Evolutionary conservation across 331 rosid genomes (phyloP).

Genomic region (Ulmus americana): DNA sequence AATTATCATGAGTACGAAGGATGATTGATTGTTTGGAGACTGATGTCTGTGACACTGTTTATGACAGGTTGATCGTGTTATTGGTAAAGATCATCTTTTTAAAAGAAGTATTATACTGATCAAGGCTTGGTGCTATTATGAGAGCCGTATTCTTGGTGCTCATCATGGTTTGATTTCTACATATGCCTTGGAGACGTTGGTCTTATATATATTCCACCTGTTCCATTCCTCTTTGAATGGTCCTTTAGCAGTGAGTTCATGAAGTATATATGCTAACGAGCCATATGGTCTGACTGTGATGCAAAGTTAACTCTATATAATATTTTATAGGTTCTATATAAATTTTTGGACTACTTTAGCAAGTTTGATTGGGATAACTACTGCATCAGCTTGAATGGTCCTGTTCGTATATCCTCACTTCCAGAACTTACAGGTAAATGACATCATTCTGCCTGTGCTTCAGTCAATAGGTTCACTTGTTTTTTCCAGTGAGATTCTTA

Average conservation of each 20-base stretch:
- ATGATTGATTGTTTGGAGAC: background rate
- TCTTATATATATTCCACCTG: slow-evolving; percentile 69
- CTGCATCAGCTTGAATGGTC: slow-evolving; percentile 85
- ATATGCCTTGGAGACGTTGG: slow-evolving; percentile 85
- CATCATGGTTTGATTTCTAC: slow-evolving; percentile 92
- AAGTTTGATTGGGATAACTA: slow-evolving; percentile 91
- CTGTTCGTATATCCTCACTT: slow-evolving; percentile 63
- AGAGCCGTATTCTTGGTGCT: slow-evolving; percentile 93
- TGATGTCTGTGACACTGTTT: background rate
- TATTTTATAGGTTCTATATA: slow-evolving; percentile 63
- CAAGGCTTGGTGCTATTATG: slow-evolving; percentile 95
- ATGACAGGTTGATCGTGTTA: slow-evolving; percentile 62
- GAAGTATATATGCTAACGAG: slow-evolving; percentile 9
- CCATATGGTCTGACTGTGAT: slow-evolving; percentile 13
- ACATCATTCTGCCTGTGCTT: slow-evolving; percentile 15
- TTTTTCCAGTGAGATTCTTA: slow-evolving; percentile 12
- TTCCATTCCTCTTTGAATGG: slow-evolving; percentile 69
- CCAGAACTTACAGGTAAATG: slow-evolving; percentile 65
- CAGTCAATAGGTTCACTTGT: slow-evolving; percentile 1
- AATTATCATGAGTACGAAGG: background rate
- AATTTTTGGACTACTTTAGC: slow-evolving; percentile 87
- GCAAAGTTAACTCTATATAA: slow-evolving; percentile 21
- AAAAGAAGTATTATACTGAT: slow-evolving; percentile 79
- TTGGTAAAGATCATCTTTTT: slow-evolving; percentile 78
- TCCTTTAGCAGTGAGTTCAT: slow-evolving; percentile 73